Percentiles rank a stretch among this genome's conserved stretches.
These are phyloP conservation scores for Phytophthora citrophthora DNA, from an alignment of 352 stramenopile species.

Conservation along the genomic window DNA sequence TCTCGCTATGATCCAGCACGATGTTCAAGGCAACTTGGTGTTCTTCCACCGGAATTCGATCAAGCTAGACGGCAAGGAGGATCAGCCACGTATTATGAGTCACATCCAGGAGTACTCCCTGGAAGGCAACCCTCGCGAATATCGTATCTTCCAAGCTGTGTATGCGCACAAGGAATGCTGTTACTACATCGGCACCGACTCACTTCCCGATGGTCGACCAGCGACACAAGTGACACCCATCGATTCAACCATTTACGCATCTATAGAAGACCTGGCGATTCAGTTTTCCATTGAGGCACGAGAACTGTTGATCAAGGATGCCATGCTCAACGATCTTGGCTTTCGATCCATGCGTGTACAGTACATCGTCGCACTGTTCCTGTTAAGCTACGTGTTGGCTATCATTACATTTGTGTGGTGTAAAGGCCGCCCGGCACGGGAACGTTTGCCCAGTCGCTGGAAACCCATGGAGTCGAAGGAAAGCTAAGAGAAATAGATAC, in stretches of 20 bases:
- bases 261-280: constrained; percentile 80
- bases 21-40: constrained; percentile 81
- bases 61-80: constrained; percentile 74
- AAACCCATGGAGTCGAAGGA: constrained; percentile 81
- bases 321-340: constrained; percentile 42
- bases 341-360: constrained; percentile 49
- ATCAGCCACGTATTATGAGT: constrained; percentile 80
- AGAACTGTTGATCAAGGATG: constrained; percentile 60
- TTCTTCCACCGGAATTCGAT: constrained; percentile 90
- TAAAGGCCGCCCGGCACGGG: constrained; percentile 65
- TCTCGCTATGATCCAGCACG: constrained; percentile 88
- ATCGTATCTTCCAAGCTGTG: constrained; percentile 85
- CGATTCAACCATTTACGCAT: constrained; percentile 76
- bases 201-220: constrained; percentile 60
- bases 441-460: constrained; percentile 82
- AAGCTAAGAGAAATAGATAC: constrained; percentile 41
- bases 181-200: constrained; percentile 86
- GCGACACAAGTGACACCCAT: constrained; percentile 77
- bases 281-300: constrained; percentile 79
- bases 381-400: constrained; percentile 68
- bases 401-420: constrained; percentile 85
- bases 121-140: constrained; percentile 71
- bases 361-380: constrained; percentile 70
- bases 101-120: constrained; percentile 85
- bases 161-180: constrained; percentile 86